Conservation (phyloP, 202 grass and related monocot genomes). For the Sporobolus alterniflorus region DNA sequence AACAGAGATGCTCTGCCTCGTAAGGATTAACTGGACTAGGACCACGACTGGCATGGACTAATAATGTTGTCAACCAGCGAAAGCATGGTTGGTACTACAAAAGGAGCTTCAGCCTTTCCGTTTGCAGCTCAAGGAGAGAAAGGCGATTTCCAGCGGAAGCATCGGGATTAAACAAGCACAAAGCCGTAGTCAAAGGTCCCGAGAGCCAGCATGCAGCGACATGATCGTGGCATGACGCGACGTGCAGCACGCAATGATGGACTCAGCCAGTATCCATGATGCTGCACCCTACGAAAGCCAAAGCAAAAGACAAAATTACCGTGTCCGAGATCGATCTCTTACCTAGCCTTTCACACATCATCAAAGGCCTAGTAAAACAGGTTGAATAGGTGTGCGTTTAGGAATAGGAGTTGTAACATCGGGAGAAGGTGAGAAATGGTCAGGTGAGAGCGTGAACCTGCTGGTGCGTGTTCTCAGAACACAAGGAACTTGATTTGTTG, state of each 20-base stretch:
- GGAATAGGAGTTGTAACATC: background rate
- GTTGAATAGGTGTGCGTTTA: background rate
- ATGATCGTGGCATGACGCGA: slow-evolving; percentile 45
- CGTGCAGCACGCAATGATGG: slow-evolving; percentile 40
- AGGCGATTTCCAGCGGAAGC: background rate
- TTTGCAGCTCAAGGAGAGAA: background rate
- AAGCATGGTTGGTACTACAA: background rate
- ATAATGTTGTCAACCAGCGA: background rate
- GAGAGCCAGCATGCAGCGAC: background rate
- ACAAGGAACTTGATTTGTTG: background rate
- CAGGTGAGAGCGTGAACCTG: background rate
- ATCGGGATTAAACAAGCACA: slow-evolving; percentile 14
- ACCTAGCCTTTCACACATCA: background rate
- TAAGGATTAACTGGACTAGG: background rate
- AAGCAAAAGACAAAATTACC: slow-evolving; percentile 10
- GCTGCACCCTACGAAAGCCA: background rate
- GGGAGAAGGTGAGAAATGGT: background rate
- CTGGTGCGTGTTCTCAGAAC: background rate
- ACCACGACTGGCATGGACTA: slow-evolving; percentile 2
- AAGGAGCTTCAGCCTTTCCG: background rate
- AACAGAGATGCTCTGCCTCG: no score
- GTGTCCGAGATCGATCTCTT: background rate
- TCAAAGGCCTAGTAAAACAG: background rate
- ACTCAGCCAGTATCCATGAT: slow-evolving; percentile 3
- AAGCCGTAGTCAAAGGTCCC: slow-evolving; percentile 21